Evolutionary conservation across 1,139 yeast species (phyloP).

Genomic region (Kurtzmaniella quercitrusa): DNA sequence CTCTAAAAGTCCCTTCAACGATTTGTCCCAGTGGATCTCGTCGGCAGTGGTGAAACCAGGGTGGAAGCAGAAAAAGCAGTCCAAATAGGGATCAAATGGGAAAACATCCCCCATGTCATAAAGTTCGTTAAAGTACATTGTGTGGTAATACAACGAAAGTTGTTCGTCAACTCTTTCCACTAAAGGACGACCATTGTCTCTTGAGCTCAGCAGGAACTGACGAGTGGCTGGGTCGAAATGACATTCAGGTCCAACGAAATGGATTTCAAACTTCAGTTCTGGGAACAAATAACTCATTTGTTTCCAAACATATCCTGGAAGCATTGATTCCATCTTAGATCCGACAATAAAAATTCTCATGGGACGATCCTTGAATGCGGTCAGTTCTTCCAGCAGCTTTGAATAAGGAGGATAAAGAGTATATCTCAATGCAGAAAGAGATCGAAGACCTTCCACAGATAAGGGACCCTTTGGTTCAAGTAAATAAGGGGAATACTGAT

Average conservation of each 20-base stretch:
- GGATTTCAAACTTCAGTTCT: conserved; percentile 74
- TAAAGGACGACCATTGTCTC: conserved; percentile 54
- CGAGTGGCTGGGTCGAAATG: conserved; percentile 58
- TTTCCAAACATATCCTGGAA: conserved; percentile 95
- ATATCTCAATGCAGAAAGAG: conserved; percentile 86
- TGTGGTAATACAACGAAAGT: conserved; percentile 74
- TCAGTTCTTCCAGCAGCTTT: conserved; percentile 37
- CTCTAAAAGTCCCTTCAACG: conserved; percentile 82
- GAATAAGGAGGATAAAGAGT: conserved; percentile 76
- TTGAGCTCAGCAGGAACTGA: conserved; percentile 26
- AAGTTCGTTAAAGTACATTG: conserved; percentile 84
- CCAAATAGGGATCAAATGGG: conserved; percentile 97
- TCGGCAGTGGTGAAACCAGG: conserved; percentile 92
- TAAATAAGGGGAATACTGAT: conserved; percentile 82
- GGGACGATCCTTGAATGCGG: conserved; percentile 75
- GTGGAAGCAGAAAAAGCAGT: conserved; percentile 88
- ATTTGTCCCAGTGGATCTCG: conserved; percentile 74
- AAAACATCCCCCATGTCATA: conserved; percentile 91
- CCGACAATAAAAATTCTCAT: conserved; percentile 86
- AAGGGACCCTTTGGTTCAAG: conserved; percentile 77
- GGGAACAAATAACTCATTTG: conserved; percentile 88
- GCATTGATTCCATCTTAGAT: conserved; percentile 87
- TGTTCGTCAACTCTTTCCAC: conserved; percentile 74
- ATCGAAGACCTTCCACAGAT: conserved; percentile 87
- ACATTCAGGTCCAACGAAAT: conserved; percentile 92